Evolutionary conservation across 1,284 basidiomycete species (phyloP).

Genomic region (Golubevia sp.): DNA sequence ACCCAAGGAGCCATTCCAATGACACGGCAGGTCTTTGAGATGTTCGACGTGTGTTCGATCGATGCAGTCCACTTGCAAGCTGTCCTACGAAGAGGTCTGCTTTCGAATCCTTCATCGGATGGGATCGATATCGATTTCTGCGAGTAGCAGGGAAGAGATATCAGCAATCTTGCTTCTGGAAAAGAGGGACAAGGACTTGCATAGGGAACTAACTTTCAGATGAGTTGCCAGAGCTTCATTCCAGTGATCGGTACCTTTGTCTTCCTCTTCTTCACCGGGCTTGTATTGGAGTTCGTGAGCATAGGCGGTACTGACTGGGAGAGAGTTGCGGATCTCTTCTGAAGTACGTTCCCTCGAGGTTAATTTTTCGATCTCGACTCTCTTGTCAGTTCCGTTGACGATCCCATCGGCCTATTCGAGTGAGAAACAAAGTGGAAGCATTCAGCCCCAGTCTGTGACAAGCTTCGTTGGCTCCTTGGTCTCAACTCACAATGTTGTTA

Average conservation of each 20-base stretch:
- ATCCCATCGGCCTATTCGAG: no score
- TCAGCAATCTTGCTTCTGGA: no score
- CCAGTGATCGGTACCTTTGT: no score
- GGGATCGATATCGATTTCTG: not conserved
- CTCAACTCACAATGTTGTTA: not conserved
- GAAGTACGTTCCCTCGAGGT: not conserved
- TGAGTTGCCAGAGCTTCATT: no score
- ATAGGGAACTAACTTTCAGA: no score
- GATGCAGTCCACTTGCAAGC: not conserved
- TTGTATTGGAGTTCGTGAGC: no score
- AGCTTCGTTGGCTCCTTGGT: no score
- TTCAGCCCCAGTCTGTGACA: no score
- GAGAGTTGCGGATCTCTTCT: not conserved
- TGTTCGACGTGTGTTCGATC: not conserved
- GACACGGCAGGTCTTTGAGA: not conserved
- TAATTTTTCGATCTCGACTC: not conserved
- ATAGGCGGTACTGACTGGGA: not conserved
- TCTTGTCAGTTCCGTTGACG: not conserved
- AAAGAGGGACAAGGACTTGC: no score
- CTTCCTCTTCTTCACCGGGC: no score
- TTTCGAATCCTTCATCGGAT: not conserved
- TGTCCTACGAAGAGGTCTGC: not conserved
- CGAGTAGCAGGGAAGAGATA: no score
- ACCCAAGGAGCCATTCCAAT: not conserved
- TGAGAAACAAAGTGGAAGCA: no score